Conservation (phyloP, 805 yeast genomes). For the Wickerhamiella sergipiensis region DNA sequence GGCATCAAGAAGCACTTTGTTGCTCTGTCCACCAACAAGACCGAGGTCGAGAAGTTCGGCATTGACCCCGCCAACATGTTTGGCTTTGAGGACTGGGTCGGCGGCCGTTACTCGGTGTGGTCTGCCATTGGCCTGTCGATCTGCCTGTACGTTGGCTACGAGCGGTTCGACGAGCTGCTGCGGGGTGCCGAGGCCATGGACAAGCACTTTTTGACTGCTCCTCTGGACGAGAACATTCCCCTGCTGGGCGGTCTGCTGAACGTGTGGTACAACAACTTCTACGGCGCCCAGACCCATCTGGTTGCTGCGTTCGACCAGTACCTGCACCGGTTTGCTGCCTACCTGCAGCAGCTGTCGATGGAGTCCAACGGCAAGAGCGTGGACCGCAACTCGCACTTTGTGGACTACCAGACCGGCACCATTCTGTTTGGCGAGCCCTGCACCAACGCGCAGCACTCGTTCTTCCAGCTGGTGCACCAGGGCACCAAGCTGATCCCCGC, state of each 20-base stretch:
- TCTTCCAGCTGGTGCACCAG: conserved; percentile 98
- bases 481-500: conserved; percentile 96
- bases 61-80: conserved; percentile 97
- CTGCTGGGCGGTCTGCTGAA: conserved; percentile 83
- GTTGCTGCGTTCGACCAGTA: conserved; percentile 99
- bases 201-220: conserved; percentile 72
- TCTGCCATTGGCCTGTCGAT: conserved; percentile 95
- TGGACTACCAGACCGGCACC: conserved; percentile 91
- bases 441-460: conserved; percentile 97
- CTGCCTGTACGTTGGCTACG: conserved; percentile 89
- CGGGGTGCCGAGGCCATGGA: conserved; percentile 98
- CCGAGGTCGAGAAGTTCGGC: conserved; percentile 87
- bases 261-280: conserved; percentile 98
- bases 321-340: conserved; percentile 98
- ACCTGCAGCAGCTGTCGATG: conserved; percentile 96
- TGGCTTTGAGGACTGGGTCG: conserved; percentile 97
- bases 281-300: conserved; percentile 94
- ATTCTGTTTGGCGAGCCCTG: conserved; percentile 97
- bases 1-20: conserved; percentile 95
- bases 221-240: conserved; percentile 86
- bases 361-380: conserved; percentile 98
- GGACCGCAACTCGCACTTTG: conserved; percentile 79
- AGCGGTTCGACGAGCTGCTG: conserved; percentile 80
- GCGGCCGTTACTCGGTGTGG: conserved; percentile 99
- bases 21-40: conserved; percentile 87